Evolutionary conservation across 1,139 yeast species (phyloP).

Genomic region (Spathaspora sp.): DNA sequence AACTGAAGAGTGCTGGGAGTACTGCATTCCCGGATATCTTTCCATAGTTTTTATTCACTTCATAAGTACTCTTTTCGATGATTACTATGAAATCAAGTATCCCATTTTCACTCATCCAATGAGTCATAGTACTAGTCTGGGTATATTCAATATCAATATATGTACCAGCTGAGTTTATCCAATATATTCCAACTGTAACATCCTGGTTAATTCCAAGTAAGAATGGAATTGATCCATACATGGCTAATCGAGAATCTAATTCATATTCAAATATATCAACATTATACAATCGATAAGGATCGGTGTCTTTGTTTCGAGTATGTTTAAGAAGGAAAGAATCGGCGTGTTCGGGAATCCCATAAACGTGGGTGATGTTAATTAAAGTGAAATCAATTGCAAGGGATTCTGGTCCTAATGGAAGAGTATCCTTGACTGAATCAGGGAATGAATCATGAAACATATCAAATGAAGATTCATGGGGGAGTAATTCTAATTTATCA

Average conservation of each 20-base stretch:
- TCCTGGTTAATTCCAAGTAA: constrained; percentile 66
- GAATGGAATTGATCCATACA: constrained; percentile 94
- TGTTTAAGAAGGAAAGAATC: constrained; percentile 72
- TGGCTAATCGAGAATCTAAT: constrained; percentile 74
- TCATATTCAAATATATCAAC: constrained; percentile 96
- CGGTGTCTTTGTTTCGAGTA: constrained; percentile 44
- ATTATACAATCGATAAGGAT: constrained; percentile 84
- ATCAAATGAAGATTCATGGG: constrained; percentile 58
- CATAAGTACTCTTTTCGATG: constrained; percentile 60
- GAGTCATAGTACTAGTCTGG: constrained; percentile 39
- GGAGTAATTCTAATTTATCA: constrained; percentile 35
- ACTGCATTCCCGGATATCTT: constrained; percentile 69
- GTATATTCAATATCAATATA: constrained; percentile 70
- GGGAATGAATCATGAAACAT: constrained; percentile 60
- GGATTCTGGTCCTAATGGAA: constrained; percentile 89
- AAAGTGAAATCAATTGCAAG: constrained; percentile 77
- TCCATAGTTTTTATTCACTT: constrained; percentile 64
- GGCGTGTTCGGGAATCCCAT: constrained; percentile 96
- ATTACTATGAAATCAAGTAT: constrained; percentile 72
- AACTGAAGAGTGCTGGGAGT: constrained; percentile 77
- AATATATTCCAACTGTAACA: constrained; percentile 72
- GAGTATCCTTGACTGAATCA: constrained; percentile 57
- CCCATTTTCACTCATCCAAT: constrained; percentile 95
- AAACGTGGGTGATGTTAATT: constrained; percentile 59
- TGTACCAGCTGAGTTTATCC: constrained; percentile 94